phyloP scores from a whole-genome alignment of 2,329 filamentous ascomycete species.

The Arthroderma sp. region DNA sequence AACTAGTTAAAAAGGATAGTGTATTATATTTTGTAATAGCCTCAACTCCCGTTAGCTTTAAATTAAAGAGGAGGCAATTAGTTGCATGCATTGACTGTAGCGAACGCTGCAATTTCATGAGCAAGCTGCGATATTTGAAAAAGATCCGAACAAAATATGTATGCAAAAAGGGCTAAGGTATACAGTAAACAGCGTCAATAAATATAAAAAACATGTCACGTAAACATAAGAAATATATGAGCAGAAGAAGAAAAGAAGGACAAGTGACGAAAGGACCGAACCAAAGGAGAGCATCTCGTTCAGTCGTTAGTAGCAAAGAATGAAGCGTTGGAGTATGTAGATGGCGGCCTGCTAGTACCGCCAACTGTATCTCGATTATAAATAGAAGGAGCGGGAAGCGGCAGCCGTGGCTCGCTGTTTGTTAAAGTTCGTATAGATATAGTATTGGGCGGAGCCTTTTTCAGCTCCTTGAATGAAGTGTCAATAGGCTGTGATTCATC shows the following conservation, averaged over 20 bases:
- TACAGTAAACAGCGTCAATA: background rate
- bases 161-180: background rate
- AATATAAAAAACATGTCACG: background rate
- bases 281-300: background rate
- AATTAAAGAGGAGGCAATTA: background rate
- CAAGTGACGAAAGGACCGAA: too few species aligned
- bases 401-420: constrained; percentile 1
- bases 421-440: background rate
- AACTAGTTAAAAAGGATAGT: too few species aligned
- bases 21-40: background rate
- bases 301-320: background rate
- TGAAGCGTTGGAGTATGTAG: background rate
- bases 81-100: background rate
- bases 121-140: background rate
- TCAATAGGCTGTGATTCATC: background rate
- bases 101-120: background rate
- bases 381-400: background rate
- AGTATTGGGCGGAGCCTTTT: background rate
- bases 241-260: too few species aligned
- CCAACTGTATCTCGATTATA: background rate
- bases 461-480: background rate
- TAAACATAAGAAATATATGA: background rate
- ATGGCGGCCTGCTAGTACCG: background rate
- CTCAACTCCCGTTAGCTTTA: background rate
- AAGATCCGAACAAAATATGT: background rate